Evolutionary conservation across 2,329 filamentous ascomycete genomes (phyloP).

Genomic region (Fusarium solani-melongenae): DNA sequence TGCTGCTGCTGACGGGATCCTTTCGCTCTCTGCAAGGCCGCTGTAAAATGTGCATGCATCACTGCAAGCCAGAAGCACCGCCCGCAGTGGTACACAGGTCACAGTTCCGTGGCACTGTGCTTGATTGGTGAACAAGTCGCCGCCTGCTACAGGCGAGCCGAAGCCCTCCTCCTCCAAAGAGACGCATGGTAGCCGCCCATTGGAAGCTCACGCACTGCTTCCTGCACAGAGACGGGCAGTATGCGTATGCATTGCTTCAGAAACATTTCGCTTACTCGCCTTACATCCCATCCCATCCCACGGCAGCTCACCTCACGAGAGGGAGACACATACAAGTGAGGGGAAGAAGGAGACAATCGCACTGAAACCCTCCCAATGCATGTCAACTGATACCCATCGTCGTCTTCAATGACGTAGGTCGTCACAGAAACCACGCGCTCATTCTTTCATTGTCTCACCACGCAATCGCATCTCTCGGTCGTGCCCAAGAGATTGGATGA

Average conservation of each 20-base stretch:
- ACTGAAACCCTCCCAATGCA: slow-evolving; percentile 9
- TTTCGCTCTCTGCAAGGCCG: neutral
- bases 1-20: neutral
- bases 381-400: slow-evolving; percentile 26
- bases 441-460: slow-evolving; percentile 43
- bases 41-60: neutral
- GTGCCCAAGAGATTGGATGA: slow-evolving; percentile 7
- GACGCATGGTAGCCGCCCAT: neutral
- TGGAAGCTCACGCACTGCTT: neutral
- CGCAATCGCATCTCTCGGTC: neutral
- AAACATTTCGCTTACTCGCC: slow-evolving; percentile 14
- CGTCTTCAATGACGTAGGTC: slow-evolving; percentile 43
- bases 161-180: neutral
- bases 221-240: slow-evolving; percentile 1
- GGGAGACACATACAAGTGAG: neutral
- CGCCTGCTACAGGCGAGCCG: neutral
- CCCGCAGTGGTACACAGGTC: neutral
- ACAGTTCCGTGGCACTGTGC: slow-evolving; percentile 6
- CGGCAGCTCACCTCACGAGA: neutral
- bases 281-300: neutral
- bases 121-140: slow-evolving; percentile 1
- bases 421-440: slow-evolving; percentile 42
- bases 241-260: neutral
- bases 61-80: slow-evolving; percentile 1
- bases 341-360: neutral